Percentiles rank a stretch among this genome's conserved stretches.
Conservation (phyloP, 495 filamentous ascomycete genomes). For the Apiosordaria backusii region DNA sequence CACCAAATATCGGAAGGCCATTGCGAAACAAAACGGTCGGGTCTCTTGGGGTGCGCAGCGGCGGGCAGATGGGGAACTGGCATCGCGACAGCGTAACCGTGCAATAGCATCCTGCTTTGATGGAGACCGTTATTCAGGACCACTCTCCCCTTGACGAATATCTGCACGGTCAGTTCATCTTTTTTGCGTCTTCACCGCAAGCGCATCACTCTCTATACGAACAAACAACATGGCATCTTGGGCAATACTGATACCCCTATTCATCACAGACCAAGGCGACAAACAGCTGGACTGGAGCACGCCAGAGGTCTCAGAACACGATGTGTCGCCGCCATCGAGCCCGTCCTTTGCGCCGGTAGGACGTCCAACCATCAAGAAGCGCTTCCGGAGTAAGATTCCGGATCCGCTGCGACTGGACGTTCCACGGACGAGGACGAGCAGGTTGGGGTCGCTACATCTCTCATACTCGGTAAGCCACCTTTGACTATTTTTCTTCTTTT, state of each 20-base stretch:
- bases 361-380: conserved; percentile 60
- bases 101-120: conserved; percentile 43
- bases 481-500: background rate
- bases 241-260: conserved; percentile 13
- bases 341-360: conserved; percentile 75
- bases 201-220: background rate
- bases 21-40: conserved; percentile 13
- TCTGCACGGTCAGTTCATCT: conserved; percentile 68
- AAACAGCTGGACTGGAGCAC: conserved; percentile 41
- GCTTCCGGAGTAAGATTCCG: conserved; percentile 63
- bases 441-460: conserved; percentile 35
- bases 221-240: conserved; percentile 7
- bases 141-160: conserved; percentile 89
- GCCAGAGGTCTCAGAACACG: conserved; percentile 36
- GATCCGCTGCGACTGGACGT: conserved; percentile 57
- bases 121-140: conserved; percentile 91
- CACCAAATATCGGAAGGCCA: conserved; percentile 1
- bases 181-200: background rate
- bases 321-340: conserved; percentile 44
- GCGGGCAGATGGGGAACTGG: conserved; percentile 34
- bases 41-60: conserved; percentile 17
- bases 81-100: conserved; percentile 30
- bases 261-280: conserved; percentile 39
- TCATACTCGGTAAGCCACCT: conserved; percentile 26
- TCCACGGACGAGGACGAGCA: conserved; percentile 33